These are phyloP conservation scores for Boletus reticulatus DNA, from an alignment of 768 basidiomycete species.

Conservation along the genomic window DNA sequence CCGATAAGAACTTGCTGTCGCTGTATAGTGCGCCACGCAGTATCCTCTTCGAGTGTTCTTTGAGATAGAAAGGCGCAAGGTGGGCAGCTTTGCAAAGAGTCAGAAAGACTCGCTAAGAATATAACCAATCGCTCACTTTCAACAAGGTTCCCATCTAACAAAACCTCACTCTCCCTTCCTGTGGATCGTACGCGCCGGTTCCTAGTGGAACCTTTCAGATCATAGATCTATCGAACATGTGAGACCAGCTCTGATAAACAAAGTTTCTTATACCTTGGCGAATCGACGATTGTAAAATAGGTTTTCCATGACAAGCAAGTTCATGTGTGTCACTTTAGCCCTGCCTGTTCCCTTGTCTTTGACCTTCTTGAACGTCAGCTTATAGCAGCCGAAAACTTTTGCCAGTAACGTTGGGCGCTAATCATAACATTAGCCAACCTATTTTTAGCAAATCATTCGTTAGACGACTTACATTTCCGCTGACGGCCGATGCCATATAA, in stretches of 20 bases:
- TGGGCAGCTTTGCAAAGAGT: slow-evolving; percentile 61
- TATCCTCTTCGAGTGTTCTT: slow-evolving; percentile 95
- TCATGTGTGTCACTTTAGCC: slow-evolving; percentile 87
- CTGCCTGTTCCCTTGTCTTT: slow-evolving; percentile 61
- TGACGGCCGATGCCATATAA: slow-evolving; percentile 94
- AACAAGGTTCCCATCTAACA: slow-evolving; percentile 95
- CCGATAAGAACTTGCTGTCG: slow-evolving; percentile 92
- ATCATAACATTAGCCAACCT: slow-evolving; percentile 3
- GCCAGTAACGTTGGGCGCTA: slow-evolving; percentile 93
- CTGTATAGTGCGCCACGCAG: slow-evolving; percentile 88
- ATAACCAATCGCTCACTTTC: slow-evolving; percentile 54
- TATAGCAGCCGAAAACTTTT: slow-evolving; percentile 96
- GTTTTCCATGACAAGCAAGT: slow-evolving; percentile 97
- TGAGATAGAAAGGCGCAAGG: slow-evolving; percentile 85
- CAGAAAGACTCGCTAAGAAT: not conserved
- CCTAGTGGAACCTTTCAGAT: slow-evolving; percentile 93
- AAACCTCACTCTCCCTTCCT: slow-evolving; percentile 87
- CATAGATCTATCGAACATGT: slow-evolving; percentile 69
- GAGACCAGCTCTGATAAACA: slow-evolving; percentile 1
- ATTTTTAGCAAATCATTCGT: not conserved
- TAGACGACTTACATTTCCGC: slow-evolving; percentile 61
- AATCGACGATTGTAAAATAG: slow-evolving; percentile 92
- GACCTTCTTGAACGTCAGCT: slow-evolving; percentile 84
- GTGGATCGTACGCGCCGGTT: slow-evolving; percentile 93
- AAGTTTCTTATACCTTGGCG: slow-evolving; percentile 57